These are phyloP conservation scores for Ascochyta viciae-villosae DNA, from an alignment of 2,329 filamentous ascomycete species.

Conservation along the genomic window DNA sequence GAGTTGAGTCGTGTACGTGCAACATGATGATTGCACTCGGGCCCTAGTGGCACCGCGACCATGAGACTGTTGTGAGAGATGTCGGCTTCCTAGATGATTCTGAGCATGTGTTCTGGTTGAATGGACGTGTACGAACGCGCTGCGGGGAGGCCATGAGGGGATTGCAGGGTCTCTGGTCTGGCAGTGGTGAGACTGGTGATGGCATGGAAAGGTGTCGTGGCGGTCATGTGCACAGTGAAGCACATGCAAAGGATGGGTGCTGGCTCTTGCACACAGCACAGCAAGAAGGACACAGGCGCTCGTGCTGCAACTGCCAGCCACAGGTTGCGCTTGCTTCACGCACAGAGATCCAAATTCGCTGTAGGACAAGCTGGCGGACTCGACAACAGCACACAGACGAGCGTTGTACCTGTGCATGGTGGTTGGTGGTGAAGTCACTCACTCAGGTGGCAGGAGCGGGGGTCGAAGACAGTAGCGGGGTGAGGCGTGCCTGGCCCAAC, in stretches of 20 bases:
- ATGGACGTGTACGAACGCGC: conserved; percentile 2
- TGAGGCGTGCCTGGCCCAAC: too few relatives aligned
- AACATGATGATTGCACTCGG: not conserved
- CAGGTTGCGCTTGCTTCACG: conserved; percentile 17
- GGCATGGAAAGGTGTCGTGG: conserved; percentile 1
- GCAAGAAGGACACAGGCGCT: conserved; percentile 10
- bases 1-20: not conserved
- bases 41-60: not conserved
- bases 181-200: not conserved
- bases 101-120: not conserved
- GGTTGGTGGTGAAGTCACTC: not conserved
- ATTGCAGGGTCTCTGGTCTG: not conserved
- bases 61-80: not conserved
- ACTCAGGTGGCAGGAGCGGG: conserved; percentile 2
- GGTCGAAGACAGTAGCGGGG: not conserved
- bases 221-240: not conserved
- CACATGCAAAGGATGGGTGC: not conserved
- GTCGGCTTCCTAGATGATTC: not conserved
- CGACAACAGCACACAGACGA: not conserved
- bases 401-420: not conserved
- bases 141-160: not conserved
- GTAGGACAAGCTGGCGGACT: conserved; percentile 6
- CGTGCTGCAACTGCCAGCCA: conserved; percentile 3
- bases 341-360: not conserved
- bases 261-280: not conserved